Evolutionary conservation across 2,329 filamentous ascomycete species (phyloP).

Genomic region (Ascochyta koolunga): DNA sequence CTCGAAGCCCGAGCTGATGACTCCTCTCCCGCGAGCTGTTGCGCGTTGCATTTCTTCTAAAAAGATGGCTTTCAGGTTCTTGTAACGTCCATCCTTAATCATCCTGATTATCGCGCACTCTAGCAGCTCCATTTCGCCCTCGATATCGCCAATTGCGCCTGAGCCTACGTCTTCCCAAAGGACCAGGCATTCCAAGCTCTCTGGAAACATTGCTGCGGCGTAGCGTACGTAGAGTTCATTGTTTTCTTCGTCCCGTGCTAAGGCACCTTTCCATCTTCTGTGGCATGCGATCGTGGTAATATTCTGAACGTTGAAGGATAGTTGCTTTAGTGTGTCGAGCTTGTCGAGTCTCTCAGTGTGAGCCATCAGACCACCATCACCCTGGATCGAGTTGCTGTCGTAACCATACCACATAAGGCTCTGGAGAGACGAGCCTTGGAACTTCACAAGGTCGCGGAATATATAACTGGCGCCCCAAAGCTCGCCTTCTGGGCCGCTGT

Average conservation of each 20-base stretch:
- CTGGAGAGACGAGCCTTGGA: background rate
- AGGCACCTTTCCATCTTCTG: background rate
- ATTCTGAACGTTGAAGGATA: background rate
- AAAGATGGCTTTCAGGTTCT: background rate
- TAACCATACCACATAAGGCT: slow-evolving; percentile 5
- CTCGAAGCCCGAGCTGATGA: background rate
- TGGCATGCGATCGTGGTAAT: background rate
- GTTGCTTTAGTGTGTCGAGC: background rate
- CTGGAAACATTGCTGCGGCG: background rate
- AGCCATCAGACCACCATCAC: background rate
- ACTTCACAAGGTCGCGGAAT: too few relatives aligned
- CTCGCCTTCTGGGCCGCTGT: too few relatives aligned
- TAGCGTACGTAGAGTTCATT: background rate
- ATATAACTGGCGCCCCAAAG: background rate
- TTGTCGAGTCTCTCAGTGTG: background rate
- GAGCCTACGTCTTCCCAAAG: background rate
- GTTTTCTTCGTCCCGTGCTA: background rate
- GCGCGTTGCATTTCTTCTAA: background rate
- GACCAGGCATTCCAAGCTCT: background rate
- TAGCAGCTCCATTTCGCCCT: background rate
- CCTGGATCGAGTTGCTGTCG: background rate
- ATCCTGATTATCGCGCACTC: background rate
- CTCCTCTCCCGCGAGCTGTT: background rate
- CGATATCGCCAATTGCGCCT: background rate
- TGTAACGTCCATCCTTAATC: background rate